Percentiles rank a stretch among this genome's conserved stretches.
phyloP scores from a whole-genome alignment of 1,284 basidiomycete genomes.

The Blastosporella zonata region DNA sequence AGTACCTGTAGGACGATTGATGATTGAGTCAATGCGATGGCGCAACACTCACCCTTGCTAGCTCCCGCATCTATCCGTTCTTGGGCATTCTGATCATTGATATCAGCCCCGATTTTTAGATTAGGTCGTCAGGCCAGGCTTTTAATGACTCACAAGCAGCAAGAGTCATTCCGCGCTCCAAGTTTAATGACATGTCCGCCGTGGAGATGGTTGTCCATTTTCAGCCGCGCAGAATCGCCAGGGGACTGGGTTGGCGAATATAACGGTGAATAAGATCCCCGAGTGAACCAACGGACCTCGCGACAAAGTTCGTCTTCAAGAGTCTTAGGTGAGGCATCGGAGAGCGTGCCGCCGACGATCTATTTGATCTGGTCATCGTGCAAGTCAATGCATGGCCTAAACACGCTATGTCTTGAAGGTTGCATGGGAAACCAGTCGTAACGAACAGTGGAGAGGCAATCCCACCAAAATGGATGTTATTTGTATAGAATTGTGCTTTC shows the following conservation, averaged over 20 bases:
- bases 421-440: no score
- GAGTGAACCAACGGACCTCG: constrained; percentile 57
- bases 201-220: constrained; percentile 63
- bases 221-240: constrained; percentile 79
- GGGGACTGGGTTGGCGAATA: constrained; percentile 68
- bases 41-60: constrained; percentile 79
- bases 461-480: no score
- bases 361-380: constrained; percentile 97
- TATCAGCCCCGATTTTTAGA: constrained; percentile 93
- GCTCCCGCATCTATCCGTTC: constrained; percentile 90
- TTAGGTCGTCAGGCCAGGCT: constrained; percentile 90
- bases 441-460: no score
- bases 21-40: neutral
- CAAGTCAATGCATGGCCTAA: constrained; percentile 96
- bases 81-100: constrained; percentile 76
- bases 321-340: constrained; percentile 55
- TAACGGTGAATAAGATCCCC: neutral
- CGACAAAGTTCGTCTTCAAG: constrained; percentile 93
- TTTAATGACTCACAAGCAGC: constrained; percentile 81
- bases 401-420: constrained; percentile 41
- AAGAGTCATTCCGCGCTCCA: constrained; percentile 83
- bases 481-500: no score
- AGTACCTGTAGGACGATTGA: constrained; percentile 65
- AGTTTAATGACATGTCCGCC: constrained; percentile 98
- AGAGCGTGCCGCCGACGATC: constrained; percentile 94